Evolutionary conservation across 129 eudicot species (phyloP), one percentile per base, ranked within the genome.

Genomic region (Daucus carota): DNA sequence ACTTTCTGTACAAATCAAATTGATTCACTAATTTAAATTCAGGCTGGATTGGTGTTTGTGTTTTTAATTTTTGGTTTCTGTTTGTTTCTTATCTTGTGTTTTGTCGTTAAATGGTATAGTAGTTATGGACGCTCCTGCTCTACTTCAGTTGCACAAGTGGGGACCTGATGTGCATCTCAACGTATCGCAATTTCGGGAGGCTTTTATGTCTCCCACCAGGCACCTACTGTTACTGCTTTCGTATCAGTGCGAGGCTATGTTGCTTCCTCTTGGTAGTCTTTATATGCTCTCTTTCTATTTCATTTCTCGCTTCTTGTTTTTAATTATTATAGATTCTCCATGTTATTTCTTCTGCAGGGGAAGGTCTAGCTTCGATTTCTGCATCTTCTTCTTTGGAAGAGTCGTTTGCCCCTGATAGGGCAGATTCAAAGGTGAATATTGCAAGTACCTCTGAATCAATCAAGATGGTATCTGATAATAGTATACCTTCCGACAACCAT

Each of bases 101-200:
- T n/a, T n/a, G n/a, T n/a, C n/a, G n/a, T n/a, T n/a, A n/a, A n/a
- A n/a, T n/a, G 7, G 31, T 38, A 75, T 79, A 83, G 73, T 63
- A 45, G 38, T 48, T 70, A 89, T 89, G 95, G 80, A 81, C 72
- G 88, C 81, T 69, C 93, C 90, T 16, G 87, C 88, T 66, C 79
- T 89, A 70, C 88, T 91, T 80, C 96, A 89, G 86, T 81, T 94
- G 84, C 92, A 83, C 63, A 89, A 88, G 84, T 94, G 92, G 98
- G 89, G 86, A 63, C 80, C 97, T 74, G 85, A 75, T 57, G 47
- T 91, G 52, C 89, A 84, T 72, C 52, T 80, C 34, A 75, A 85
- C 76, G 81, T 87, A 42, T 81, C 90, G 31, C 86, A 87, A 78
- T 94, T 84, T 80, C 86, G 85, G 38, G 97, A 94, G 83, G 98